Evolutionary conservation across 495 filamentous ascomycete genomes (phyloP), one percentile per base, ranked within the genome.

Genomic region (Neurospora sp.): DNA sequence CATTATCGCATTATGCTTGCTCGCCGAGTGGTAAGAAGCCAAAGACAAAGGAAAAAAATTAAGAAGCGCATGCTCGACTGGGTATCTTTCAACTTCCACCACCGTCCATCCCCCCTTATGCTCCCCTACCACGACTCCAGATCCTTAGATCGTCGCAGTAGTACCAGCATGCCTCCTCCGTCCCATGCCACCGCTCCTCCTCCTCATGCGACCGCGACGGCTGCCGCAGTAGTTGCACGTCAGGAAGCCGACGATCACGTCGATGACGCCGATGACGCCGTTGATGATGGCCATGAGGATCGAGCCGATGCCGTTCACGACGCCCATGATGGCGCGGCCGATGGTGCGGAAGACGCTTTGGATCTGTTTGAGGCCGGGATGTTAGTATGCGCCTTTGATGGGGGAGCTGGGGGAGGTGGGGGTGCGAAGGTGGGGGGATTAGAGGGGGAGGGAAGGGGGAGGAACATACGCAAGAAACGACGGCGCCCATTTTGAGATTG

Each of bases 381-480:
- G 77, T 80, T 75, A 78, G 73, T 38, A 46, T 69, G 70, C 39
- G 68, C 27, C 35, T 41, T 40, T 40, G 20, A 46, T 42, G 35
- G 31, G 72, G 72, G 18, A 37, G 27, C 14, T 40, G 40, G 44
- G 46, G 14, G 38, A 44, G 70, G 14, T 59, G 9, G 20, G 22
- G 3, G 44, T 27, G 12, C 1, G 37, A 73, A 74, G 40, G 61
- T 11, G 40, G 37, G 9, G 61, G 40, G 59, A 27, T n/a, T 31
- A 27, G 69, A 74, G 68, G 68, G 70, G 42, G 6, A 31, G 31
- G 3, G 3, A 0, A 31, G 10, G 7, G 22, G 72, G 53, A 71
- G 68, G 37, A 72, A 91, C 94, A 76, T 94, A 98, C 95, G 78
- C 95, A 97, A 83, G 94, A 97, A 73, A 96, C 88, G 81, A 98